Base-by-base conservation (phyloP, 371 early-diverging fungal genomes). In the Entomophthora muscae region DNA sequence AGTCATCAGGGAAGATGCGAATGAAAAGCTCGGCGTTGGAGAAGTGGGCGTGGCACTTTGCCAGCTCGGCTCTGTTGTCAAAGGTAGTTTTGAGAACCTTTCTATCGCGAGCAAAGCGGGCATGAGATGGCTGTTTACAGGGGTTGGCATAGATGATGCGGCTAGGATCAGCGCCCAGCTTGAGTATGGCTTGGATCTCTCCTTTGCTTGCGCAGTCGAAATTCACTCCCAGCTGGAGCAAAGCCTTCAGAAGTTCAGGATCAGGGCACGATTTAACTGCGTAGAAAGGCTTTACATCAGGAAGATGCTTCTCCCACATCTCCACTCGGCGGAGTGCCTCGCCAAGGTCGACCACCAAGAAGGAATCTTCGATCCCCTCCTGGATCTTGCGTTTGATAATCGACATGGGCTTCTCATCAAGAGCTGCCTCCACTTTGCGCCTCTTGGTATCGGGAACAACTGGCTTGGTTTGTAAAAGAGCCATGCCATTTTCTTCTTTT, bases 71-170 rank as follows among this genome's bases (percentile, higher is more conserved):
- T 1, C 84, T 84, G 73, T 98, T 98, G 75, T 98, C 98, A 74
- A 98, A 98, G 26, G 98, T 98, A 91, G 96, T 91, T 80, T 88
- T 83, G 64, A 73, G 72, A 26, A 98, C 92, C 66, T 83, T 81
- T 57, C 83, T 78, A 56, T 78, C 76, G 26, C 76, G 73, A 12
- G 96, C 92, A 68, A 79, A 92, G 63, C 89, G 87, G 69, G 96
- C 82, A 72, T 90, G 93, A 17, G 95, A 94, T 28, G 84, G 81
- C 67, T 93, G 93, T 78, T 98, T 98, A 82, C 97, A 96, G 32
- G 98, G 98, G 75, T 98, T 95, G 65, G 98, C 98, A 66, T 92
- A 98, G 70, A 98, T 94, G 69, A 98, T 87, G 61, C 86, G 79
- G 31, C 71, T 71, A 21, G 94, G 78, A 52, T 82, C 82, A 1